These are phyloP conservation scores for Chalciporus piperatus DNA, from an alignment of 768 basidiomycete species.

Conservation along the genomic window DNA sequence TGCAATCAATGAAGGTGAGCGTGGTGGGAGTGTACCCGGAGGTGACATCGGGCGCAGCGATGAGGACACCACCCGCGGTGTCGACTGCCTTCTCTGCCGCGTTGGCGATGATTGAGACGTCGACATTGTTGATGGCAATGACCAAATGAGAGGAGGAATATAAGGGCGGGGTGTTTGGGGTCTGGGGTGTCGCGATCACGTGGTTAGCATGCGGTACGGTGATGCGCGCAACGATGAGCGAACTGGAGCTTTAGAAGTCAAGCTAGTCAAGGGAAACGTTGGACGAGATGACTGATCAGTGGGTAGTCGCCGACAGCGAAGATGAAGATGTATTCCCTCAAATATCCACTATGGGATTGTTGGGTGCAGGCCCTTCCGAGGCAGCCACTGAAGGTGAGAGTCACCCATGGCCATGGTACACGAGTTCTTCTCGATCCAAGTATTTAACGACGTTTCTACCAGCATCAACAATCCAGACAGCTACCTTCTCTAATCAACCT, in stretches of 20 bases:
- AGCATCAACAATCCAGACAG: slow-evolving; percentile 21
- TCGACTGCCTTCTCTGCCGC: slow-evolving; percentile 25
- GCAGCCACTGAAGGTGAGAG: slow-evolving; percentile 10
- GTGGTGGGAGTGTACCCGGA: slow-evolving; percentile 17
- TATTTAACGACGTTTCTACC: not conserved
- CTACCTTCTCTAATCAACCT: slow-evolving; percentile 10
- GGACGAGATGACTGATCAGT: slow-evolving; percentile 27
- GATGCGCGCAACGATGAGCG: slow-evolving; percentile 1
- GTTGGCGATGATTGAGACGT: slow-evolving; percentile 18
- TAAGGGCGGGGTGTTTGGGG: not conserved
- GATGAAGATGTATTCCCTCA: slow-evolving; percentile 27
- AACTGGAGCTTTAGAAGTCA: not conserved
- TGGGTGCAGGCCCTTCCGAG: not conserved
- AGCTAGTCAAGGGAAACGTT: slow-evolving; percentile 1
- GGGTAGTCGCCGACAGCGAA: slow-evolving; percentile 52
- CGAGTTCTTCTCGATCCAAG: too few species aligned
- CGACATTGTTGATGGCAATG: not conserved
- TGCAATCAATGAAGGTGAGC: slow-evolving; percentile 16
- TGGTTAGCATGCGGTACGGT: slow-evolving; percentile 4
- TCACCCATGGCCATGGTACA: too few species aligned
- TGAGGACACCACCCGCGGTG: slow-evolving; percentile 39
- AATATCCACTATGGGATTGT: not conserved
- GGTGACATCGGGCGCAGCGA: slow-evolving; percentile 45
- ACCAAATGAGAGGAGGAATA: not conserved
- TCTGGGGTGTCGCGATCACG: slow-evolving; percentile 24